These are phyloP conservation scores for Talaromyces trachyspermus DNA, from an alignment of 495 filamentous ascomycete genomes.

Conservation along the genomic window DNA sequence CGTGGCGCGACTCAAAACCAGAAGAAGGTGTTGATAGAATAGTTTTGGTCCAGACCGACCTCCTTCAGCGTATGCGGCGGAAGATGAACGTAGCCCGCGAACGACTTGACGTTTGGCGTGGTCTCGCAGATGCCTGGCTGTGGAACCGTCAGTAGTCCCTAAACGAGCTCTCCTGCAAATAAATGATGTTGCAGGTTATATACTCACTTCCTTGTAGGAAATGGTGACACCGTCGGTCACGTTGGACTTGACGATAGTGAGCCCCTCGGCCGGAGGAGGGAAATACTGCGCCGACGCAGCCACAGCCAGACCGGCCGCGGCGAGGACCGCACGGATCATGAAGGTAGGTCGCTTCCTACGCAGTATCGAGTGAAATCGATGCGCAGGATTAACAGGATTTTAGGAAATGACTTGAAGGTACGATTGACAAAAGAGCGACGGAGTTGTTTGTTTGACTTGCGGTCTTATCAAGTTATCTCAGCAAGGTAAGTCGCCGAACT, in stretches of 20 bases:
- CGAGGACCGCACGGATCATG: neutral
- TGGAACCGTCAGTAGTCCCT: constrained; percentile 8
- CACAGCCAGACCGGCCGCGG: constrained; percentile 13
- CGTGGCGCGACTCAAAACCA: constrained; percentile 45
- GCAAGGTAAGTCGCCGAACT: too few species aligned
- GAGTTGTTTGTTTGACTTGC: too few species aligned
- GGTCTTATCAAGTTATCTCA: too few species aligned
- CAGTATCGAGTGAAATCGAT: neutral
- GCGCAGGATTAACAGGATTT: too few species aligned
- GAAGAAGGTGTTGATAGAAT: constrained; percentile 41
- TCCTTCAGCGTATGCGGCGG: constrained; percentile 31
- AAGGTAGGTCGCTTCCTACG: neutral
- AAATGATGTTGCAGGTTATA: too few species aligned
- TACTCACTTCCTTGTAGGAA: constrained; percentile 55
- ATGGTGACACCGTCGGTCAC: constrained; percentile 52
- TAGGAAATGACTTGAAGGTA: too few species aligned
- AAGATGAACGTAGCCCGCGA: constrained; percentile 39
- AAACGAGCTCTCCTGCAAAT: too few species aligned
- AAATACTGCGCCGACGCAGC: constrained; percentile 40
- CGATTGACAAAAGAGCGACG: too few species aligned
- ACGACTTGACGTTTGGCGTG: constrained; percentile 39
- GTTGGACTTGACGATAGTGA: constrained; percentile 50
- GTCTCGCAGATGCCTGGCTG: constrained; percentile 47
- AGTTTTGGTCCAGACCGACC: constrained; percentile 24
- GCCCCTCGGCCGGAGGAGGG: constrained; percentile 46